These are phyloP conservation scores for Suhomyces pyralidae DNA, from an alignment of 805 yeast genomes.

Conservation along the genomic window DNA sequence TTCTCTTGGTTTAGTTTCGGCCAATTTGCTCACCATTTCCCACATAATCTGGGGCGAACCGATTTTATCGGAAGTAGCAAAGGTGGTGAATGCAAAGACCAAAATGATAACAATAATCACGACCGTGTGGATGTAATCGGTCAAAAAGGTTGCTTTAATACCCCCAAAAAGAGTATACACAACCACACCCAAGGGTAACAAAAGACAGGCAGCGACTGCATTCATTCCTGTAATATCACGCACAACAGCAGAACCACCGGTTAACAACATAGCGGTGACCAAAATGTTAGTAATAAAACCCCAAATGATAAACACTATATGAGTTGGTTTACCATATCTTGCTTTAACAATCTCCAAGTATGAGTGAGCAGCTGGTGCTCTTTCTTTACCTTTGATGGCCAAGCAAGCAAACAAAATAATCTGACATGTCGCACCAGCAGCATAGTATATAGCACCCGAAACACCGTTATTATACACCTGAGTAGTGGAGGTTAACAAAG, in stretches of 20 bases:
- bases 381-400: constrained; percentile 84
- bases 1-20: constrained; percentile 56
- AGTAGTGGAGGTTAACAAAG: constrained; percentile 69
- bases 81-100: constrained; percentile 77
- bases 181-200: constrained; percentile 76
- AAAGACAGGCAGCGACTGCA: constrained; percentile 75
- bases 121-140: constrained; percentile 43
- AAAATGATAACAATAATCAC: constrained; percentile 73
- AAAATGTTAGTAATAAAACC: constrained; percentile 85
- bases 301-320: constrained; percentile 66
- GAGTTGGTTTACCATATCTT: constrained; percentile 78
- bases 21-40: constrained; percentile 65
- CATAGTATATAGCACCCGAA: constrained; percentile 78
- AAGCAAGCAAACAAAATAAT: constrained; percentile 80
- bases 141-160: constrained; percentile 45
- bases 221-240: constrained; percentile 79
- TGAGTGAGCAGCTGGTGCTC: constrained; percentile 91
- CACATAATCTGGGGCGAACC: constrained; percentile 85
- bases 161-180: constrained; percentile 44
- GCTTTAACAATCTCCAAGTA: constrained; percentile 80
- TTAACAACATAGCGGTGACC: constrained; percentile 87
- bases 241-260: constrained; percentile 88
- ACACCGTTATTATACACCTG: constrained; percentile 77
- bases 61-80: constrained; percentile 61
- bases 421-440: constrained; percentile 89